These are phyloP conservation scores for Physcomitrium patens DNA, from an alignment of 225 moss, liverwort and hornwort genomes.

Conservation along the genomic window DNA sequence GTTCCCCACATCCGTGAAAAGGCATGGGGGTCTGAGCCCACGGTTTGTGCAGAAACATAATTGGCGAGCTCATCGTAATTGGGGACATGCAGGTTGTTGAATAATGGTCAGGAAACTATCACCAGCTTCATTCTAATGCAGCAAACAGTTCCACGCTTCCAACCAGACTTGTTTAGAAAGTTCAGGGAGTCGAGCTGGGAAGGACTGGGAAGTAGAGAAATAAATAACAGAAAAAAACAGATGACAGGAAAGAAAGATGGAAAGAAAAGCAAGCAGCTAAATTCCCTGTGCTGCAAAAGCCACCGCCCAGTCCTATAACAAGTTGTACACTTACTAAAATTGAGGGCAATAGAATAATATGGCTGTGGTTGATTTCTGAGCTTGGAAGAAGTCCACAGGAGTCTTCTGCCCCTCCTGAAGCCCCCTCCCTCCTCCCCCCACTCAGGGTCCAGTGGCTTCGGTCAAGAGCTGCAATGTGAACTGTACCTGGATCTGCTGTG, in stretches of 20 bases:
- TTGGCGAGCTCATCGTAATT: neutral
- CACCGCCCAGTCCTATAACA: neutral
- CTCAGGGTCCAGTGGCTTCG: too few relatives aligned
- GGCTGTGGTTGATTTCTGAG: neutral
- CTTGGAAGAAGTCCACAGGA: neutral
- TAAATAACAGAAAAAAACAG: too few relatives aligned
- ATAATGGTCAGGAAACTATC: neutral
- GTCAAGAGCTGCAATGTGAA: too few relatives aligned
- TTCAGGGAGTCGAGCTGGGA: too few relatives aligned
- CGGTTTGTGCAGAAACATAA: neutral
- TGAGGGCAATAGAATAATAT: neutral
- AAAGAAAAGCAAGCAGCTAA: slow-evolving; percentile 6
- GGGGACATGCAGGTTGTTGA: neutral
- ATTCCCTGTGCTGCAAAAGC: slow-evolving; percentile 4
- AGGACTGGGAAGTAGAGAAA: too few relatives aligned
- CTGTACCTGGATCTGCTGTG: too few relatives aligned
- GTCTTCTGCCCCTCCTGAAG: neutral
- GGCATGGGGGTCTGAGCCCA: slow-evolving; percentile 24
- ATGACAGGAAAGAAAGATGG: neutral
- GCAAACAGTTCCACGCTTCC: slow-evolving; percentile 12
- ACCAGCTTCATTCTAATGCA: too few relatives aligned
- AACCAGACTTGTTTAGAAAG: slow-evolving; percentile 12
- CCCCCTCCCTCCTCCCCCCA: neutral
- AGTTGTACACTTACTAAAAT: neutral
- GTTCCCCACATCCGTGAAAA: neutral